A percentile compares a stretch with the other conserved stretches of the same genome.
Evolutionary conservation across 208 protist genomes (phyloP).

Genomic region (Trypanosomatidae sp.): DNA sequence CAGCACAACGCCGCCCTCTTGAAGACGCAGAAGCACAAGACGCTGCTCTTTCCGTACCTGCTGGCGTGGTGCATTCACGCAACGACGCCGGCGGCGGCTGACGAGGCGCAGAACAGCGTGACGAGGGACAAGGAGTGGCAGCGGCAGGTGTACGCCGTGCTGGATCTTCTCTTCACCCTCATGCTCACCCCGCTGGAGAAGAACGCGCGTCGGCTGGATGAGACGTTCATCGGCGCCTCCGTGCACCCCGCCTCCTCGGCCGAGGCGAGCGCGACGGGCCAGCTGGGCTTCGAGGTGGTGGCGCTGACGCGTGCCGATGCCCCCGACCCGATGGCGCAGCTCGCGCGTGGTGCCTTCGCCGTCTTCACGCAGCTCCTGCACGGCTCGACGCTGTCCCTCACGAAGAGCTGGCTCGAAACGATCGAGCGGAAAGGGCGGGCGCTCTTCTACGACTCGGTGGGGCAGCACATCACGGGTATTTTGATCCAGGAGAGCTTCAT

Average conservation of each 20-base stretch:
- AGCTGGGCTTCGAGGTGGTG: slow-evolving; percentile 44
- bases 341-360: slow-evolving; percentile 76
- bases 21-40: slow-evolving; percentile 88
- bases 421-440: slow-evolving; percentile 72
- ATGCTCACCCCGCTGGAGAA: slow-evolving; percentile 54
- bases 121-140: slow-evolving; percentile 51
- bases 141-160: slow-evolving; percentile 53
- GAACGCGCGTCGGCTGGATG: slow-evolving; percentile 42
- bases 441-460: no score
- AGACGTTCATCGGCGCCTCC: slow-evolving; percentile 64
- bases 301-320: slow-evolving; percentile 61
- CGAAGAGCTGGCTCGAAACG: slow-evolving; percentile 83
- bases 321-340: slow-evolving; percentile 54
- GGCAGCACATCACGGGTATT: no score
- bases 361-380: slow-evolving; percentile 75
- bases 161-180: slow-evolving; percentile 73
- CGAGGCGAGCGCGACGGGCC: no score
- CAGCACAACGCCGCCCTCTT: slow-evolving; percentile 47
- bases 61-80: slow-evolving; percentile 71
- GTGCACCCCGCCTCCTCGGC: no score
- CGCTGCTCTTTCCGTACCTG: slow-evolving; percentile 78
- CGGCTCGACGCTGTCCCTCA: slow-evolving; percentile 46
- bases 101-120: slow-evolving; percentile 15
- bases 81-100: slow-evolving; percentile 16
- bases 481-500: slow-evolving; percentile 83